A percentile compares a stretch with the other conserved stretches of the same genome.
These are phyloP conservation scores for Phlyctochytrium arcticum DNA, from an alignment of 192 early-diverging fungal species.

Conservation along the genomic window DNA sequence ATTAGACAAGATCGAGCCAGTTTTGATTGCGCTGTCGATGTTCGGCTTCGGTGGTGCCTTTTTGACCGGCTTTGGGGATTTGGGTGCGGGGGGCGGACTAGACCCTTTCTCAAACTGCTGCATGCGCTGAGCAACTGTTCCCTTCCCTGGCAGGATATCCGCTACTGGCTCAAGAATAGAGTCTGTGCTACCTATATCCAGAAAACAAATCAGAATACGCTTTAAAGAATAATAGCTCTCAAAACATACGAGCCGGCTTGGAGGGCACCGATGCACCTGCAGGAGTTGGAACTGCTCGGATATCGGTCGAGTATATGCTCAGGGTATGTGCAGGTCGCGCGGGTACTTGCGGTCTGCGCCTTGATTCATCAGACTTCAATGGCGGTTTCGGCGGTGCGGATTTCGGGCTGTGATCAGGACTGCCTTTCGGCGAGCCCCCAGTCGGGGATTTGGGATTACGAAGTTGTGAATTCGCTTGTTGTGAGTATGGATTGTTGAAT, in stretches of 20 bases:
- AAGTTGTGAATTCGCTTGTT: slow-evolving; percentile 14
- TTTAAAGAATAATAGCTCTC: background rate
- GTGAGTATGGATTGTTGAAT: slow-evolving; percentile 33
- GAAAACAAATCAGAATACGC: background rate
- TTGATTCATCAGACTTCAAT: slow-evolving; percentile 5
- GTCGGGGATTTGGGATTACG: background rate
- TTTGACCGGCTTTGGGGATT: slow-evolving; percentile 15
- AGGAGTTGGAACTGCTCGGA: slow-evolving; percentile 25
- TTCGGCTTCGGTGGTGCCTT: slow-evolving; percentile 30
- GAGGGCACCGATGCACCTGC: slow-evolving; percentile 14
- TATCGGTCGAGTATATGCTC: slow-evolving; percentile 55
- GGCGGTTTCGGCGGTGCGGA: slow-evolving; percentile 5
- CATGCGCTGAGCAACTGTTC: slow-evolving; percentile 30
- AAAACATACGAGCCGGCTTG: slow-evolving; percentile 30
- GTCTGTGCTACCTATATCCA: background rate
- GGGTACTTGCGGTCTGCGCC: slow-evolving; percentile 47
- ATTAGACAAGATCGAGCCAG: background rate
- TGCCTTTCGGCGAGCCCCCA: background rate
- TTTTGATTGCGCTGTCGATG: background rate
- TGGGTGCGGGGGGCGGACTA: background rate
- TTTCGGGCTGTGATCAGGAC: slow-evolving; percentile 14
- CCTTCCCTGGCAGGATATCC: slow-evolving; percentile 10
- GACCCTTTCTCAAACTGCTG: slow-evolving; percentile 36
- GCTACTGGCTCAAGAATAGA: background rate
- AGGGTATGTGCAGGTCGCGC: slow-evolving; percentile 52